A percentile compares a stretch with the other conserved stretches of the same genome.
phyloP scores from a whole-genome alignment of 331 rosid genomes.

The Cydonia oblonga region DNA sequence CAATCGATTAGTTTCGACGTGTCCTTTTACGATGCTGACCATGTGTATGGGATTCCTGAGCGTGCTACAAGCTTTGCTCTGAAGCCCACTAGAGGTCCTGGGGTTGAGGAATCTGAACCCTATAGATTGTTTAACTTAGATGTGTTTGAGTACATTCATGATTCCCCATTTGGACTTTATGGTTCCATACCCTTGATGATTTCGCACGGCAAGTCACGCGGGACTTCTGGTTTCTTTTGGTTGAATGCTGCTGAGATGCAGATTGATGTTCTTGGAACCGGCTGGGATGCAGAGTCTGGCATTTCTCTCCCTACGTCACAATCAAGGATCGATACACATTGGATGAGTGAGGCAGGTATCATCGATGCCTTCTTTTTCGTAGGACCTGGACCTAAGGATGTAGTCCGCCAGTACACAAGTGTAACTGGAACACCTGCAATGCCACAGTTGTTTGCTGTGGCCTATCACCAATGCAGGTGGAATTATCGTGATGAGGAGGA shows the following conservation, averaged over 20 bases:
- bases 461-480: constrained; percentile 95
- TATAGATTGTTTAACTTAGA: constrained; percentile 81
- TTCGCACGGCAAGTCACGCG: constrained; percentile 67
- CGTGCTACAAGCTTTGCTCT: constrained; percentile 65
- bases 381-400: constrained; percentile 86
- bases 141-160: constrained; percentile 77
- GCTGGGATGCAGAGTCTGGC: constrained; percentile 74
- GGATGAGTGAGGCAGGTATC: constrained; percentile 95
- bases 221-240: constrained; percentile 86
- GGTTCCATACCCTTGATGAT: constrained; percentile 91
- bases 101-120: constrained; percentile 72
- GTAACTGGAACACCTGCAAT: constrained; percentile 71
- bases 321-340: constrained; percentile 62
- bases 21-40: constrained; percentile 67
- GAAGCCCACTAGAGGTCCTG: constrained; percentile 85
- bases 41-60: constrained; percentile 90
- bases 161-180: constrained; percentile 82
- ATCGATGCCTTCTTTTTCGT: constrained; percentile 75
- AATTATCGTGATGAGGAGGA: constrained; percentile 94
- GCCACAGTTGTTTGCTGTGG: constrained; percentile 81
- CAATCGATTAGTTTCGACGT: constrained; percentile 91
- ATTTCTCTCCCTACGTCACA: constrained; percentile 57
- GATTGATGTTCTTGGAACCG: constrained; percentile 76
- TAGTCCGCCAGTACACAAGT: constrained; percentile 55
- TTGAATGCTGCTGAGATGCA: constrained; percentile 97